phyloP scores from a whole-genome alignment of 495 filamentous ascomycete species.

The Neurospora tetraspora region DNA sequence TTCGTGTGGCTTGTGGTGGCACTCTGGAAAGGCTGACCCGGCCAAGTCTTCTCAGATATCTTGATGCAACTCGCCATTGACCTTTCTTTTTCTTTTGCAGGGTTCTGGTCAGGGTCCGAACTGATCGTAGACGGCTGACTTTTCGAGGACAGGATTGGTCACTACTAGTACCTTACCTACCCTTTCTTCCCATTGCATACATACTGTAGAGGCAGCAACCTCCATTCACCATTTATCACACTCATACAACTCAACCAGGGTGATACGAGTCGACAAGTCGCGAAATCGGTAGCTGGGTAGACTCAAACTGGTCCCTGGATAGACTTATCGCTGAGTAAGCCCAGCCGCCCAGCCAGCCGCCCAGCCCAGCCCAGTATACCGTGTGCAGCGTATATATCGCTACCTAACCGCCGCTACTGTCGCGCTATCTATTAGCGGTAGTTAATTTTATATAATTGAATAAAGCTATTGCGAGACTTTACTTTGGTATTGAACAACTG shows the following conservation, averaged over 20 bases:
- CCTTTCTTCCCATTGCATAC: background rate
- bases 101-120: background rate
- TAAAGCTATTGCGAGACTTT: too few relatives aligned
- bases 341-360: too few relatives aligned
- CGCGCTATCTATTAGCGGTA: too few relatives aligned
- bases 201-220: background rate
- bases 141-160: background rate
- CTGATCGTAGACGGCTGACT: background rate
- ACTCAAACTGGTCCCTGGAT: too few relatives aligned
- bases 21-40: background rate
- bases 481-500: too few relatives aligned
- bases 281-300: too few relatives aligned
- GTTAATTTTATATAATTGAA: too few relatives aligned
- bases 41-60: background rate
- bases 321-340: too few relatives aligned
- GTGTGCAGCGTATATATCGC: too few relatives aligned
- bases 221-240: background rate
- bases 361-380: too few relatives aligned
- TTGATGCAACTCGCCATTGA: background rate
- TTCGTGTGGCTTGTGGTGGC: background rate
- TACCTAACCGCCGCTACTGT: too few relatives aligned
- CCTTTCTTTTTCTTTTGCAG: background rate
- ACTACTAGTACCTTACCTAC: background rate
- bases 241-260: background rate
- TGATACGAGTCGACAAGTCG: background rate